Evolutionary conservation across 2,329 filamentous ascomycete genomes (phyloP).

Genomic region (Phialemoniopsis sp.): DNA sequence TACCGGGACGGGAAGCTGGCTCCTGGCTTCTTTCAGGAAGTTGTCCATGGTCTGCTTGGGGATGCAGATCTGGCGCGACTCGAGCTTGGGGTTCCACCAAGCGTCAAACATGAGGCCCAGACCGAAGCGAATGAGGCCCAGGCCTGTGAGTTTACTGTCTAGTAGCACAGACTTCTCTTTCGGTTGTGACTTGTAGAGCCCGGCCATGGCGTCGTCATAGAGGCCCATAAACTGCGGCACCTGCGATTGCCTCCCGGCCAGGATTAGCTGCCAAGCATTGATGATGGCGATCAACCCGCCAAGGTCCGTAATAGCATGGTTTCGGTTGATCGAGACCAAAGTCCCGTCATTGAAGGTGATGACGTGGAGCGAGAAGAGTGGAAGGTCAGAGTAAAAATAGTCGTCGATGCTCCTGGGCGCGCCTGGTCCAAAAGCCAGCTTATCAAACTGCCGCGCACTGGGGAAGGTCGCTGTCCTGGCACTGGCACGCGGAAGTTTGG

Average conservation of each 20-base stretch:
- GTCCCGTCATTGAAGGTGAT: constrained; percentile 45
- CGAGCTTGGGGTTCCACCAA: constrained; percentile 20
- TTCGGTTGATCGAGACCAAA: constrained; percentile 37
- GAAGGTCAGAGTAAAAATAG: constrained; percentile 33
- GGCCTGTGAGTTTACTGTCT: constrained; percentile 17
- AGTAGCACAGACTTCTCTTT: too few species aligned
- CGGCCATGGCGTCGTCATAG: constrained; percentile 26
- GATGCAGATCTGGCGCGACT: constrained; percentile 32
- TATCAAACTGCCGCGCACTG: too few species aligned
- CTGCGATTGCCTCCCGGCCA: constrained; percentile 35
- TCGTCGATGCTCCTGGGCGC: constrained; percentile 23
- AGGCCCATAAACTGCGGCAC: constrained; percentile 29
- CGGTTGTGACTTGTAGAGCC: too few species aligned
- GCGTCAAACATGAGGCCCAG: constrained; percentile 26
- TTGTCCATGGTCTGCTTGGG: constrained; percentile 21
- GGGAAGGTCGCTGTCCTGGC: constrained; percentile 8
- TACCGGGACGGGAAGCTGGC: constrained; percentile 15
- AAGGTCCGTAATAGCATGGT: constrained; percentile 43
- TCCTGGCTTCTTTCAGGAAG: constrained; percentile 23
- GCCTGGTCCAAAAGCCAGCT: too few species aligned
- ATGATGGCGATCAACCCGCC: constrained; percentile 36
- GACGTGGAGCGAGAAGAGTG: constrained; percentile 42
- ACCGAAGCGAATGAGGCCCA: constrained; percentile 23
- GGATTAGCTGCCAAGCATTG: constrained; percentile 37
- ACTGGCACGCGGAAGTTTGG: constrained; percentile 22